A percentile compares a stretch with the other conserved stretches of the same genome.
Evolutionary conservation across 495 filamentous ascomycete genomes (phyloP).

Genomic region (Aspergillus heteromorphus): DNA sequence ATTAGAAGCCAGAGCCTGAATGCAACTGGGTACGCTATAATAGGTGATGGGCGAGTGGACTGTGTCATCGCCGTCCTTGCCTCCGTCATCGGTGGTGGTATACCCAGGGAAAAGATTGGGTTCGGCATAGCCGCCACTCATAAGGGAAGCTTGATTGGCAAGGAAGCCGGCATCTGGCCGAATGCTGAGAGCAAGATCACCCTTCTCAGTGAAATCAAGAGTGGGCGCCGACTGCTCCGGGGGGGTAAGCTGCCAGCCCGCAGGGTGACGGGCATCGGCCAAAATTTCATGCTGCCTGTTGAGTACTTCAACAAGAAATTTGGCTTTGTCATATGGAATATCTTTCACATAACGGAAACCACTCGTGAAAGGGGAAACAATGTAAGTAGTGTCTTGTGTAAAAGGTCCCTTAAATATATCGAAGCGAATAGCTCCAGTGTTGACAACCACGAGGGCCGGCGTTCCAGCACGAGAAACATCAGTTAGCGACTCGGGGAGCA

Average conservation of each 20-base stretch:
- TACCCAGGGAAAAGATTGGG: slow-evolving; percentile 65
- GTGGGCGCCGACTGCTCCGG: slow-evolving; percentile 31
- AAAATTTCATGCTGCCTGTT: slow-evolving; percentile 65
- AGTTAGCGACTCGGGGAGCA: slow-evolving; percentile 59
- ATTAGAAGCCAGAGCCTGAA: slow-evolving; percentile 61
- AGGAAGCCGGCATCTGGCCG: not conserved
- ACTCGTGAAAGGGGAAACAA: slow-evolving; percentile 84
- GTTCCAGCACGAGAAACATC: slow-evolving; percentile 43
- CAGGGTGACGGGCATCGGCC: slow-evolving; percentile 8
- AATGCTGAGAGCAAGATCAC: not conserved
- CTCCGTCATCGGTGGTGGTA: slow-evolving; percentile 80
- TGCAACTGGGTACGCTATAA: slow-evolving; percentile 75
- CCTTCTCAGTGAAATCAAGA: slow-evolving; percentile 1
- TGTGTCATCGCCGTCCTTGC: slow-evolving; percentile 87
- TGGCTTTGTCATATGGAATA: slow-evolving; percentile 70
- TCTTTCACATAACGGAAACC: slow-evolving; percentile 72
- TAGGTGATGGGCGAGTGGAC: slow-evolving; percentile 69
- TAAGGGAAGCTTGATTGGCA: slow-evolving; percentile 24
- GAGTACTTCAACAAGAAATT: slow-evolving; percentile 62
- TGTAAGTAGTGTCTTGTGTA: slow-evolving; percentile 76
- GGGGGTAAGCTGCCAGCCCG: slow-evolving; percentile 26
- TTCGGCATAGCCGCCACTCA: slow-evolving; percentile 6
- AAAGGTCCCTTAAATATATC: slow-evolving; percentile 92
- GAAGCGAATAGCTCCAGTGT: slow-evolving; percentile 88
- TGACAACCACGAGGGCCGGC: slow-evolving; percentile 68